Evolutionary conservation across 306 rosid genomes (phyloP), one percentile per base, ranked within the genome.

Genomic region (Vigna mungo): DNA sequence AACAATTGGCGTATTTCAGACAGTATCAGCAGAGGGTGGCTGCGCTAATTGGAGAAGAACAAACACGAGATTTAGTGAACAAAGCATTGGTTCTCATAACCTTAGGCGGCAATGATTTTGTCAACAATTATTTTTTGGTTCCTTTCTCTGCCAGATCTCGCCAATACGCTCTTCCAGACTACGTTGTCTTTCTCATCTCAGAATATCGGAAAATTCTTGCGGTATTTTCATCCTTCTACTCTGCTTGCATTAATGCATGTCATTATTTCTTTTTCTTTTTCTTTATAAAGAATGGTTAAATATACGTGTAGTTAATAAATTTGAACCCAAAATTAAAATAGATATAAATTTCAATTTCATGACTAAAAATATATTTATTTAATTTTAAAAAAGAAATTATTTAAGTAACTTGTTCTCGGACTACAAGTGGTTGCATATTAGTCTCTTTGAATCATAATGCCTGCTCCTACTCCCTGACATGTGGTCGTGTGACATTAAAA

Each of bases 71-170:
- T 46, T 89, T 91, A 20, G 94, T 91, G 17, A 87, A 86, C 30
- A 61, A 77, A 25, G 89, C 92, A 32, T 82, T 91, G 18, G 81
- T 83, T 2, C 94, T 88, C 34, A 88, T 91, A n/a, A 89, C 97
- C 1, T 82, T 91, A 13, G 97, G 97, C 1, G 94, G 97, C 20
- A 91, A 91, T 60, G 97, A 91, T 71, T 91, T 91, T 66, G 97
- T 89, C 10, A 91, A 89, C 91, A 91, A 91, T 82, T 89, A 91
- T 78, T 91, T 80, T 82, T 82, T 91, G 82, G 78, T 91, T 32
- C 94, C 97, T 5, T 89, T 74, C 85, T 91, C 97, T 32, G 90
- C 94, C 4, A 88, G 97, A 81, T 91, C 94, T 32, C 94, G 94
- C 37, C 78, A 91, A 17, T 91, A 56, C 53, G 30, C 89, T 27